These are phyloP conservation scores for Penicillium olsonii DNA, from an alignment of 2,329 filamentous ascomycete genomes.

Conservation along the genomic window DNA sequence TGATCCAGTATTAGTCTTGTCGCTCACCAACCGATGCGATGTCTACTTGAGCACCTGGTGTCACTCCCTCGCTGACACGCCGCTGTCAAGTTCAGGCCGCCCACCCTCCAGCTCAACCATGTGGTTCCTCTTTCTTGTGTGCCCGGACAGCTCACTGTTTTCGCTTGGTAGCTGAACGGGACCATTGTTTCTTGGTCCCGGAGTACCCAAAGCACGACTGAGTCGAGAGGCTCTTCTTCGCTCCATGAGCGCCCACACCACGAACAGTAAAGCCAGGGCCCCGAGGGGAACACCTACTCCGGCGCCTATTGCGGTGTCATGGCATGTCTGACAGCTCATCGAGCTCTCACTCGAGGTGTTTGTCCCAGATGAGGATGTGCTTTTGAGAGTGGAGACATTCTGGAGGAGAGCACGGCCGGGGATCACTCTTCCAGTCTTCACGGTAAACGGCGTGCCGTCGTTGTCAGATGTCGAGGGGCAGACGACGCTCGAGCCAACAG, in stretches of 20 bases:
- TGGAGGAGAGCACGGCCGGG: background rate
- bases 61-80: background rate
- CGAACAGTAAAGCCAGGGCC: background rate
- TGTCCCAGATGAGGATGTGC: background rate
- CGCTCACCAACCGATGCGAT: background rate
- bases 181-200: background rate
- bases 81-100: slow-evolving; percentile 1
- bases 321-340: background rate
- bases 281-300: slow-evolving; percentile 1
- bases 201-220: background rate
- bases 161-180: background rate
- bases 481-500: background rate
- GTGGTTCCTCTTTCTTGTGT: background rate
- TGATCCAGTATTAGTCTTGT: background rate
- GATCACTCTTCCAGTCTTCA: background rate
- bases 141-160: background rate
- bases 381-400: background rate
- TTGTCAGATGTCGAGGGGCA: background rate
- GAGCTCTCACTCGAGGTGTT: background rate
- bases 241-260: background rate
- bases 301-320: background rate
- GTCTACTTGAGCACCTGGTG: too few species aligned
- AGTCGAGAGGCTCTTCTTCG: background rate
- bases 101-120: slow-evolving; percentile 1
- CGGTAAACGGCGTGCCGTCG: background rate